Base-by-base conservation (phyloP, 1,139 yeast genomes). In the Eremothecium cymbalariae region DNA sequence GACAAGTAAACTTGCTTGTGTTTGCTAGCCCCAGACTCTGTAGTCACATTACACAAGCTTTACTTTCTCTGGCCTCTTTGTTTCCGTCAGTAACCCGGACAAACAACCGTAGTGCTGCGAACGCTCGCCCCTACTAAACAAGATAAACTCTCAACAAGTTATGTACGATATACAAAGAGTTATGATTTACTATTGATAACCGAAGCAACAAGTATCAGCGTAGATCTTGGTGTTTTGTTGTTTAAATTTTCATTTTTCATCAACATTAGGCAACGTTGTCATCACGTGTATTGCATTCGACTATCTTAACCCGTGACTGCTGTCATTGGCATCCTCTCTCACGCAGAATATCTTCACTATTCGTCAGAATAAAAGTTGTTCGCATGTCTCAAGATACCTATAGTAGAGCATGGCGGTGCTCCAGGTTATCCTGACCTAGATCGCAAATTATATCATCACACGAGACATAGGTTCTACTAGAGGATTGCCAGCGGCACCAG, bases 391-490 rank as follows among this genome's bases (percentile, higher is more conserved):
- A 50, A 47, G 45, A 39, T 40, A 45, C 61, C 64, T 58, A 47
- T 53, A 47, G 39, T 51, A 63, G 60, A 59, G 64, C 70, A 62
- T 64, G 72, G 72, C 72, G 51, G 30, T 59, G 71, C 62, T 55
- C 57, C 68, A 55, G 58, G 57, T 39, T 38, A 28, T 36, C 46
- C 46, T 41, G 56, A 50, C 53, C 64, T 75, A 70, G 67, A 74
- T 67, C 81, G 81, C 81, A 75, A 75, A 75, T 74, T 75, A 74
- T 62, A 63, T 27, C 30, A 27, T 27, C 30, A 27, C 17, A 17
- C 8, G 9, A 3, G 16, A 25, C n/a, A 11, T n/a, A n/a, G 16
- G 3, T n/a, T 25, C 14, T 14, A 25, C 12, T 11, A 25, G 4
- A 9, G 16, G n/a, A 25, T 4, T n/a, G 14, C 30, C n/a, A n/a